Base-by-base conservation (phyloP, 2,329 filamentous ascomycete species). In the Cephalotrichum gorgonifer region DNA sequence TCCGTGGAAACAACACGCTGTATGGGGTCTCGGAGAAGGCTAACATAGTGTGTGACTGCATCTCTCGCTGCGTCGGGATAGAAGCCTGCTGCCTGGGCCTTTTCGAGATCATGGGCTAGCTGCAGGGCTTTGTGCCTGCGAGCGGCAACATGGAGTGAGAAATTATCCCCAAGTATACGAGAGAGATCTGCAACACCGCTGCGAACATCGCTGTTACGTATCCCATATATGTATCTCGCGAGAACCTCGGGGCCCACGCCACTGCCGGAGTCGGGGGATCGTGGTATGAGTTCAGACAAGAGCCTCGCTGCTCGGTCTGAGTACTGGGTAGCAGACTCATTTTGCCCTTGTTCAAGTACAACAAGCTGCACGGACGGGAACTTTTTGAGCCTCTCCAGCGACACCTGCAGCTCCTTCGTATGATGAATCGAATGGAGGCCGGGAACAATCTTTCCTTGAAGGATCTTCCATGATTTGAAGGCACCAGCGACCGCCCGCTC, bases 41-140 rank as follows among this genome's bases (percentile, higher is more conserved):
- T 25, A 2, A 52, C 35, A 44, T 54, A 54, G 28, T 33, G n/a
- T 15, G 12, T 2, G 14, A 53, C 43, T 7, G 35, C 26, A 7
- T 35, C 22, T 7, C 27, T 30, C n/a, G 43, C 35, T 5, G 38
- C 38, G 8, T 50, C 50, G 1, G 20, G 56, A 25, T 79, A 83
- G 1, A 72, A 49, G 11, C 66, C 63, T 30, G 71, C 72, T 20
- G 69, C 66, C 3, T 81, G 55, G 3, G 75, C 77, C 51, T 64
- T 69, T 54, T 79, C 73, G 50, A 81, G 76, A 44, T 81, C 75
- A 22, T 62, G 58, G 5, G 73, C 76, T 26, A 83, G 68, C 55
- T 82, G 74, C 15, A 81, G 59, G 45, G 67, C 69, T 57, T 75
- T 76, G 60, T 83, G 79, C 31, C 65, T 66, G 48, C 68, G 68